Evolutionary conservation across 23 red algal species (phyloP).

Genomic region (Agarophyton chilense): DNA sequence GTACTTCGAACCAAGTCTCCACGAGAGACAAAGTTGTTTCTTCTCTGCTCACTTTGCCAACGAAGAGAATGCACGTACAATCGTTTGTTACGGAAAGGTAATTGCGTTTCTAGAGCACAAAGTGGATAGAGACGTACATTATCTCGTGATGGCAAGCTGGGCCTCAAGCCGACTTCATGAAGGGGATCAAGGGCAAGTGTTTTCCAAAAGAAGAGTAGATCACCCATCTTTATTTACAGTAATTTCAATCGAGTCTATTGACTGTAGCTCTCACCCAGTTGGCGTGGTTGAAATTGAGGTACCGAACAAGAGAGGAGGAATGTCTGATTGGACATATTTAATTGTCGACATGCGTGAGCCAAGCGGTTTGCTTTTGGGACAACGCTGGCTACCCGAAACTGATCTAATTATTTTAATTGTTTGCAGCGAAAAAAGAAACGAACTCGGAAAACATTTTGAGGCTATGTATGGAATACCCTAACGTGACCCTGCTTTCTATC

Average conservation of each 20-base stretch:
- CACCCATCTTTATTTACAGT: background rate
- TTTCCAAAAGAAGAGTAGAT: background rate
- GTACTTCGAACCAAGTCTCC: too few species aligned
- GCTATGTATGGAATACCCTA: too few species aligned
- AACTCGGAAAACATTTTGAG: too few species aligned
- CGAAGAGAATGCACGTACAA: background rate
- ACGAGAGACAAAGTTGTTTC: background rate
- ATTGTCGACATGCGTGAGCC: background rate
- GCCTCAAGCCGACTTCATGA: background rate
- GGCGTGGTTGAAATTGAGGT: background rate
- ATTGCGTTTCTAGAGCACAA: background rate
- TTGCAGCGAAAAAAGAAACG: too few species aligned
- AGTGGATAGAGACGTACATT: background rate
- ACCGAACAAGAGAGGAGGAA: background rate
- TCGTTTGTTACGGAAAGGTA: background rate
- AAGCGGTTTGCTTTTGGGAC: background rate
- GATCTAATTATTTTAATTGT: too few species aligned
- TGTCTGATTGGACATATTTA: background rate
- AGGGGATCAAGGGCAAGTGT: slow-evolving; percentile 1
- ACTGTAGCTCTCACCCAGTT: slow-evolving; percentile 7
- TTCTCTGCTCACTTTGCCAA: slow-evolving; percentile 2
- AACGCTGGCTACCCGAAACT: background rate
- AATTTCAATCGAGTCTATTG: background rate
- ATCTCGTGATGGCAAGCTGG: background rate
- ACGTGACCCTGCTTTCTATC: too few species aligned